phyloP scores from a whole-genome alignment of 495 filamentous ascomycete species.

The Hyaloscypha variabilis region DNA sequence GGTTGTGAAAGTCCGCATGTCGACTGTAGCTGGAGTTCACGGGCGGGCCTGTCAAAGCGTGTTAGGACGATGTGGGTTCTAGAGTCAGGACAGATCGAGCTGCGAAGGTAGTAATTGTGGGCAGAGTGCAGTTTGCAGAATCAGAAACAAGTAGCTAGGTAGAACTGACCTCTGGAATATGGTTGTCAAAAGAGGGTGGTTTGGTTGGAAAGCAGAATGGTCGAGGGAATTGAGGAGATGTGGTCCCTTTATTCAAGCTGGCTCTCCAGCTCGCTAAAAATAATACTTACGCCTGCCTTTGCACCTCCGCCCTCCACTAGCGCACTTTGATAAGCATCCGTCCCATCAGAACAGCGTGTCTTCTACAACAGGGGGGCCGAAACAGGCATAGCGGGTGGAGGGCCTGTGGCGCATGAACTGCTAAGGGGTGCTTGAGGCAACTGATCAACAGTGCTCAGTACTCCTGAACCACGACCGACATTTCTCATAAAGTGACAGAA shows the following conservation, averaged over 20 bases:
- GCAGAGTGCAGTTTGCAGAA: background rate
- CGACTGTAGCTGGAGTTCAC: constrained; percentile 27
- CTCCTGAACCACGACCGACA: background rate
- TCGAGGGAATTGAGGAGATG: constrained; percentile 23
- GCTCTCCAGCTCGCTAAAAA: constrained; percentile 7
- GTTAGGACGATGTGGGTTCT: constrained; percentile 4
- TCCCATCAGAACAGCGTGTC: constrained; percentile 19
- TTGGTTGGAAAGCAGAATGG: background rate
- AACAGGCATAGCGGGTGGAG: background rate
- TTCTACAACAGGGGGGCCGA: constrained; percentile 5
- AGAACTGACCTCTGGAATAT: constrained; percentile 4
- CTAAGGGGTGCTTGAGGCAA: background rate
- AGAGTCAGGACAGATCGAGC: background rate
- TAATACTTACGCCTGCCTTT: constrained; percentile 10
- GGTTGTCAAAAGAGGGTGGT: constrained; percentile 9
- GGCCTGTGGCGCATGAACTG: background rate
- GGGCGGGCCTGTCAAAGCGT: constrained; percentile 15
- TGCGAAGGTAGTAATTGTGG: background rate
- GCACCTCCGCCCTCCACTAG: background rate
- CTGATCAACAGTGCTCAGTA: background rate
- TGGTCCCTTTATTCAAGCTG: constrained; percentile 24
- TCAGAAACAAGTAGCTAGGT: background rate
- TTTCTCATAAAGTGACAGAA: background rate
- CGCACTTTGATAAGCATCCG: background rate
- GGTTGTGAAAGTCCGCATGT: constrained; percentile 60